Conservation (phyloP, 1,284 basidiomycete species). For the Farysia itapuensis region DNA sequence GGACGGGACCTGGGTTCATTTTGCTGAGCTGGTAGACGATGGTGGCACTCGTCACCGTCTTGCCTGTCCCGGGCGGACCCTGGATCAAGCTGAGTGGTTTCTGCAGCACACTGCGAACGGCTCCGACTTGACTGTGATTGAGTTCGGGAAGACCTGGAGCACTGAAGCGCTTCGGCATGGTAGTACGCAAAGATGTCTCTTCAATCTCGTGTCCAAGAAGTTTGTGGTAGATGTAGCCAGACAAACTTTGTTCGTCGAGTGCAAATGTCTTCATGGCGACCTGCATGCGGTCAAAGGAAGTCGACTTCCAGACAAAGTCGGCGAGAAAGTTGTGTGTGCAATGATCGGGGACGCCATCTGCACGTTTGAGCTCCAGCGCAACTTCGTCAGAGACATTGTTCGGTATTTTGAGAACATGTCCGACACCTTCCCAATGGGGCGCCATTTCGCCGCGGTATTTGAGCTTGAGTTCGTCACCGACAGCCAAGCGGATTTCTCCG, state of each 20-base stretch:
- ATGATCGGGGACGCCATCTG: slow-evolving; percentile 92
- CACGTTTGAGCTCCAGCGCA: slow-evolving; percentile 83
- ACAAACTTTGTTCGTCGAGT: slow-evolving; percentile 97
- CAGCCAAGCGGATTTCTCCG: slow-evolving; percentile 92
- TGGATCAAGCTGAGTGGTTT: slow-evolving; percentile 94
- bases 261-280: slow-evolving; percentile 99
- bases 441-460: slow-evolving; percentile 85
- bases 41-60: slow-evolving; percentile 99
- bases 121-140: slow-evolving; percentile 98
- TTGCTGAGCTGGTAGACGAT: slow-evolving; percentile 98
- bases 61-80: slow-evolving; percentile 97
- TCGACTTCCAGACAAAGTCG: slow-evolving; percentile 99
- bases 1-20: slow-evolving; percentile 98
- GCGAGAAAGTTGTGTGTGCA: slow-evolving; percentile 92
- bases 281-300: slow-evolving; percentile 98
- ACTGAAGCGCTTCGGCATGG: slow-evolving; percentile 95
- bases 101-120: slow-evolving; percentile 96
- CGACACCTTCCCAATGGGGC: slow-evolving; percentile 83
- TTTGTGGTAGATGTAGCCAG: slow-evolving; percentile 98
- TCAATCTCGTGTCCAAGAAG: slow-evolving; percentile 90
- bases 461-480: slow-evolving; percentile 91
- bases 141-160: slow-evolving; percentile 96
- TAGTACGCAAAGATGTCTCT: slow-evolving; percentile 77
- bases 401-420: slow-evolving; percentile 98
- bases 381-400: slow-evolving; percentile 99